Evolutionary conservation across 768 basidiomycete genomes (phyloP).

Genomic region (Cystofilobasidium ferigula): DNA sequence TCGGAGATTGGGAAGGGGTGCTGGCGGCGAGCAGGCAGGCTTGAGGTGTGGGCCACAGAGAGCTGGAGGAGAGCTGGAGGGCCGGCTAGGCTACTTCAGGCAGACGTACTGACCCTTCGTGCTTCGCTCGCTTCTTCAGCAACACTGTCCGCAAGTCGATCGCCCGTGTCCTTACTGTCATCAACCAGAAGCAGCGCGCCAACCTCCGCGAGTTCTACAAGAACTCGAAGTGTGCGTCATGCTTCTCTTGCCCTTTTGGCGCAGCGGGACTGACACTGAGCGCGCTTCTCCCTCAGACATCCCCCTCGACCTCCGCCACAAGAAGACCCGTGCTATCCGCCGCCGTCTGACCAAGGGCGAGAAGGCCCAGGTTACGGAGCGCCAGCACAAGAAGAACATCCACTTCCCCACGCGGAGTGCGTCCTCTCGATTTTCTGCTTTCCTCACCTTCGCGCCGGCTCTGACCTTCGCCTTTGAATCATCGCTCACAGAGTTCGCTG

Average conservation of each 20-base stretch:
- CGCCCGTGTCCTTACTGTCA: constrained; percentile 94
- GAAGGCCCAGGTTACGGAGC: constrained; percentile 70
- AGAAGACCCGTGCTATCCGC: constrained; percentile 98
- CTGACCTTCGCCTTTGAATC: constrained; percentile 12
- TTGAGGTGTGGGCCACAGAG: no score
- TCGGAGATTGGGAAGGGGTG: background rate
- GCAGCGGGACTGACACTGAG: constrained; percentile 24
- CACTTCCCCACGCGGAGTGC: constrained; percentile 76
- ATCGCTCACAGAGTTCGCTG: constrained; percentile 57
- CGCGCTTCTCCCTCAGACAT: constrained; percentile 42
- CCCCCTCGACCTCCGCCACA: constrained; percentile 91
- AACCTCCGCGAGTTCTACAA: constrained; percentile 98
- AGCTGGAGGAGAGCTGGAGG: background rate
- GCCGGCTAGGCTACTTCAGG: constrained; percentile 1
- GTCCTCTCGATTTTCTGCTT: constrained; percentile 2
- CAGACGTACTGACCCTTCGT: no score
- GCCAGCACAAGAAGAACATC: constrained; percentile 83
- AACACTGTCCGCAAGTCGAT: constrained; percentile 95
- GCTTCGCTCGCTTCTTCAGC: constrained; percentile 42
- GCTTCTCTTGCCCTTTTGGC: background rate
- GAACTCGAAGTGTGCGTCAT: constrained; percentile 66
- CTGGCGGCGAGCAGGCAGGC: background rate
- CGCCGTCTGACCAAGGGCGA: constrained; percentile 90
- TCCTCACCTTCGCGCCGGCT: constrained; percentile 14
- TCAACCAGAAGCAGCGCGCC: constrained; percentile 95